phyloP scores from a whole-genome alignment of 73 alveolate species.

The Paramecium octaurelia region DNA sequence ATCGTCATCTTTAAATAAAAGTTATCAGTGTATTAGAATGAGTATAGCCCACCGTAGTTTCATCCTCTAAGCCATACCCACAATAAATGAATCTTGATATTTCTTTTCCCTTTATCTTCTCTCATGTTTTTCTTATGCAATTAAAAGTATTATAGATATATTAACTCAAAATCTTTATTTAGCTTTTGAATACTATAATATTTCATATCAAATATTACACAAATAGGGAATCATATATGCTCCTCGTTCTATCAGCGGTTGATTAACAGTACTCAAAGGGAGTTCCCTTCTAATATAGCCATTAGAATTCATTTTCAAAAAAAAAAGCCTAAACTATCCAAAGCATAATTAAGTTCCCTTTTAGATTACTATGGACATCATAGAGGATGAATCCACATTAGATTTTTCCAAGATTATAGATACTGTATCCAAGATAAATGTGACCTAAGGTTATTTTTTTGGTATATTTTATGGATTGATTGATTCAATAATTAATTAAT shows the following conservation, averaged over 20 bases:
- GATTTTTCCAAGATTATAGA: not conserved
- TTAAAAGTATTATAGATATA: too few species aligned
- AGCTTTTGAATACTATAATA: conserved; percentile 17
- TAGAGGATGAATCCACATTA: not conserved
- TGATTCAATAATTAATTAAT: not conserved
- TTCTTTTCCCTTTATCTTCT: conserved; percentile 69
- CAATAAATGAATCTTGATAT: conserved; percentile 74
- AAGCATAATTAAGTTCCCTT: not conserved
- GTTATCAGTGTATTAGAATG: conserved; percentile 31
- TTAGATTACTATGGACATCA: not conserved
- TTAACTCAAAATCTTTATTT: conserved; percentile 70
- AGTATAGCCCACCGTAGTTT: not conserved
- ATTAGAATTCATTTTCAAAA: not conserved
- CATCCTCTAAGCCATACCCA: conserved; percentile 66
- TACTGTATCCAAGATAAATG: not conserved
- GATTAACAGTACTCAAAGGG: not conserved
- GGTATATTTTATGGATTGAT: not conserved
- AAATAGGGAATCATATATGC: not conserved
- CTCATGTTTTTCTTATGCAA: too few species aligned
- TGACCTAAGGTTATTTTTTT: not conserved
- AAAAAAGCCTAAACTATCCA: not conserved
- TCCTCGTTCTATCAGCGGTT: not conserved
- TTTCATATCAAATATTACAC: not conserved
- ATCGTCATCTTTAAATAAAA: not conserved
- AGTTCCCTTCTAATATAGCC: not conserved